Percentiles rank a stretch among this genome's conserved stretches.
phyloP scores from a whole-genome alignment of 1,139 yeast species.

The Nematodospora anomalae region DNA sequence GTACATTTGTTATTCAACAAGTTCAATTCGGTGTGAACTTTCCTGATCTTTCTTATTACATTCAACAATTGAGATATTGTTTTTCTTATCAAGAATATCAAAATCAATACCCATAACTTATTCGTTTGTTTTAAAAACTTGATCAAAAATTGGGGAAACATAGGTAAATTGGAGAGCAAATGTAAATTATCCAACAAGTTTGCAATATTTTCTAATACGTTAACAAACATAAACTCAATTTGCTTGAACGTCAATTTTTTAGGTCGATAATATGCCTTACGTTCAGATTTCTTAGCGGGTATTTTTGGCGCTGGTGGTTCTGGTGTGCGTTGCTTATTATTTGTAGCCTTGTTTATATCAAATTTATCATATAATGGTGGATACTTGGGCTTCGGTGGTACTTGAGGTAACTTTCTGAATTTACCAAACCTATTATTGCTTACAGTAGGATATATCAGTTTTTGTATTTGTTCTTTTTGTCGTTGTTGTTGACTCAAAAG shows the following conservation, averaged over 20 bases:
- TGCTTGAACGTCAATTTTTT: conserved; percentile 26
- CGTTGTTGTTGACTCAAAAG: conserved; percentile 18
- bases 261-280: conserved; percentile 12
- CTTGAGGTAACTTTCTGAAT: conserved; percentile 17
- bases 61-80: conserved; percentile 46
- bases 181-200: conserved; percentile 46
- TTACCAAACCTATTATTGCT: conserved; percentile 10
- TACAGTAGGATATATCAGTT: too few relatives aligned
- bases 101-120: conserved; percentile 45
- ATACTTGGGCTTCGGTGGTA: conserved; percentile 22
- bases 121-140: conserved; percentile 44
- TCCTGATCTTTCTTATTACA: conserved; percentile 39
- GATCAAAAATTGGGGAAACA: conserved; percentile 39
- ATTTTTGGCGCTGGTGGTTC: conserved; percentile 2
- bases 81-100: conserved; percentile 44
- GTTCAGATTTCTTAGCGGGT: conserved; percentile 7
- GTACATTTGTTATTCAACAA: conserved; percentile 27
- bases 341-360: conserved; percentile 13
- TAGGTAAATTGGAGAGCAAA: conserved; percentile 43
- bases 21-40: conserved; percentile 38
- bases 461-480: conserved; percentile 4
- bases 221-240: conserved; percentile 32
- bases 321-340: conserved; percentile 3
- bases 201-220: conserved; percentile 38
- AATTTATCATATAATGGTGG: conserved; percentile 30